Conservation (phyloP, 1,284 basidiomycete genomes). For the Moniliella sp. region DNA sequence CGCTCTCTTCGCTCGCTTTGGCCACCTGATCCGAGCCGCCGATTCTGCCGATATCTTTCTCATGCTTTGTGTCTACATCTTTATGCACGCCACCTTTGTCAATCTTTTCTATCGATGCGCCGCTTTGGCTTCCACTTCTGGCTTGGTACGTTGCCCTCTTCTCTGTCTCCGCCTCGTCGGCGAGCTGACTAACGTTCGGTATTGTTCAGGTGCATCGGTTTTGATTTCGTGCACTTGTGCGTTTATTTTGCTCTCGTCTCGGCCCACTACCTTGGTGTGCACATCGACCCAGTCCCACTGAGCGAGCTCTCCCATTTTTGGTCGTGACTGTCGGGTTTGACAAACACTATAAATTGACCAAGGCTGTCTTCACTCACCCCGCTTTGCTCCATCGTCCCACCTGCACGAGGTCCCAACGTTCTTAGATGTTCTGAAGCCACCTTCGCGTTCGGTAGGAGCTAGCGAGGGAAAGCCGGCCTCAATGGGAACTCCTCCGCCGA, state of each 20-base stretch:
- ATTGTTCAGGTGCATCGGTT: too few relatives aligned
- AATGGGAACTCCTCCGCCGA: too few relatives aligned
- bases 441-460: too few relatives aligned
- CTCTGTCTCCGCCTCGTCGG: too few relatives aligned
- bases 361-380: conserved; percentile 69
- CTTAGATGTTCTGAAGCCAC: too few relatives aligned
- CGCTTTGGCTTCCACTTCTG: conserved; percentile 29
- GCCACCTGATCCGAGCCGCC: conserved; percentile 38
- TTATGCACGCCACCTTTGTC: conserved; percentile 90
- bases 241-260: conserved; percentile 68
- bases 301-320: conserved; percentile 86
- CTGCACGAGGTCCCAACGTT: too few relatives aligned
- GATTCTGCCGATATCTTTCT: conserved; percentile 87
- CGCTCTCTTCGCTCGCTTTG: conserved; percentile 23
- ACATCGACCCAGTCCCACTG: conserved; percentile 72
- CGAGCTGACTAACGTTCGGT: too few relatives aligned
- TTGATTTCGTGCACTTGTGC: conserved; percentile 65
- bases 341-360: conserved; percentile 75
- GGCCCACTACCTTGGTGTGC: conserved; percentile 60
- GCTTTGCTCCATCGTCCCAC: conserved; percentile 39
- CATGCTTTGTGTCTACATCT: conserved; percentile 75
- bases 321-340: conserved; percentile 95
- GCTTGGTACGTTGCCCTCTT: too few relatives aligned
- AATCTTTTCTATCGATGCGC: conserved; percentile 38
- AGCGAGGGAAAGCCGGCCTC: too few relatives aligned